Evolutionary conservation across 495 filamentous ascomycete genomes (phyloP), one percentile per base, ranked within the genome.

Genomic region (Jackrogersella minutella): DNA sequence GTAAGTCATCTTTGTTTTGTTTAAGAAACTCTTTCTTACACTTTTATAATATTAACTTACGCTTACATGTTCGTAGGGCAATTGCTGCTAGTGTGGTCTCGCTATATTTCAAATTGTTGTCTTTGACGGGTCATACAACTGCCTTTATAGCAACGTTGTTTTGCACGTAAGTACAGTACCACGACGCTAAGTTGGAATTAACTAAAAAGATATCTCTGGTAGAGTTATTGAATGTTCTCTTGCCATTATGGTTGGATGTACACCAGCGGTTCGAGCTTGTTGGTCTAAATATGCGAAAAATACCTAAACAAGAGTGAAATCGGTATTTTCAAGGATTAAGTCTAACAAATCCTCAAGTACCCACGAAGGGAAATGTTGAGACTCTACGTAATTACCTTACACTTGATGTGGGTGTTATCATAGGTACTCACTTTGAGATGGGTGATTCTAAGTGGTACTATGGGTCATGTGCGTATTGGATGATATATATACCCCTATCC

Each of bases 1-100:
- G 77, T 79, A 67, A 58, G 77, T 71, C 22, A 5, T 51, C 11
- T 33, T 37, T n/a, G 11, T 30, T 0, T 2, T 10, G 7, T 28
- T 43, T 6, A 14, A 17, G 13, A 7, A 7, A 6, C 14, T 17
- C 10, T 3, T 24, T 9, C 37, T n/a, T 70, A 62, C 61, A 56
- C 51, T n/a, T n/a, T n/a, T n/a, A n/a, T n/a, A n/a, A n/a, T n/a
- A 21, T 64, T 2, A 14, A 5, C 14, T 17, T n/a, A 31, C 31
- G n/a, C 22, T 31, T 50, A 37, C 33, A 61, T 34, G 64, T 69
- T 22, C 47, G 36, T 34, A 65, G 62, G 2, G 53, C 44, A 7
- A 51, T 58, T 26, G 33, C 33, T 3, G 54, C 62, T 10, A 52
- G 44, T 37, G 36, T 28, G 2, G 26, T 44, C 4, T 39, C 44